Evolutionary conservation across 345 rosid species (phyloP).

Genomic region (Ceriops tagal): DNA sequence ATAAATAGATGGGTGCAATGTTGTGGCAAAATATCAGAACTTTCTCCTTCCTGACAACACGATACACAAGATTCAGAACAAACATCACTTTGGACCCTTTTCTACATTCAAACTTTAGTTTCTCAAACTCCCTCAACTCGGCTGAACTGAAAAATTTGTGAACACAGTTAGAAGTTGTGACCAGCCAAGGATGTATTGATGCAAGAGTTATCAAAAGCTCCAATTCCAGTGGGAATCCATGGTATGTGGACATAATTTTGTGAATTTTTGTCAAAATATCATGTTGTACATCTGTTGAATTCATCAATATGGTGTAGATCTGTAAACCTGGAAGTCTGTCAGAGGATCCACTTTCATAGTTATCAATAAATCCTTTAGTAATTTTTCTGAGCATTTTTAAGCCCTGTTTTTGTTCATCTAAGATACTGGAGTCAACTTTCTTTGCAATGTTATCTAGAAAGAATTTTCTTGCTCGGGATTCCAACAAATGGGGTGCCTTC

Average conservation of each 20-base stretch:
- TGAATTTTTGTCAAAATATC: constrained; percentile 59
- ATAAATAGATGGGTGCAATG: constrained; percentile 74
- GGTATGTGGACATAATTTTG: constrained; percentile 47
- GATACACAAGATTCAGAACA: constrained; percentile 75
- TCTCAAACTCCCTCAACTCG: constrained; percentile 56
- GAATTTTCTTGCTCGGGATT: constrained; percentile 73
- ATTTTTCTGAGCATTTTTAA: constrained; percentile 72
- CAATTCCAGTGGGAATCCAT: constrained; percentile 76
- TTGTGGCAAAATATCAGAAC: constrained; percentile 87
- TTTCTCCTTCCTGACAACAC: constrained; percentile 69
- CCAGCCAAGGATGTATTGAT: constrained; percentile 81
- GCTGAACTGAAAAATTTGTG: constrained; percentile 45
- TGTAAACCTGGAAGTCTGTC: constrained; percentile 88
- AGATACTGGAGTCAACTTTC: constrained; percentile 60
- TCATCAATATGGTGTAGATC: constrained; percentile 85
- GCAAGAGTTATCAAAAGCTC: constrained; percentile 86
- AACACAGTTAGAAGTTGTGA: constrained; percentile 65
- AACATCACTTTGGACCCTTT: constrained; percentile 92
- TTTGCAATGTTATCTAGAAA: constrained; percentile 73
- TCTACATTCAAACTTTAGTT: constrained; percentile 45
- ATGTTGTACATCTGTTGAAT: constrained; percentile 66
- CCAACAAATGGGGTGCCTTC: constrained; percentile 56
- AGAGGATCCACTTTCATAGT: constrained; percentile 61
- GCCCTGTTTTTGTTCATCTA: constrained; percentile 76
- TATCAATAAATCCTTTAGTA: constrained; percentile 77